Evolutionary conservation across 495 filamentous ascomycete species (phyloP).

Genomic region (Penicillium atrosanguineum): DNA sequence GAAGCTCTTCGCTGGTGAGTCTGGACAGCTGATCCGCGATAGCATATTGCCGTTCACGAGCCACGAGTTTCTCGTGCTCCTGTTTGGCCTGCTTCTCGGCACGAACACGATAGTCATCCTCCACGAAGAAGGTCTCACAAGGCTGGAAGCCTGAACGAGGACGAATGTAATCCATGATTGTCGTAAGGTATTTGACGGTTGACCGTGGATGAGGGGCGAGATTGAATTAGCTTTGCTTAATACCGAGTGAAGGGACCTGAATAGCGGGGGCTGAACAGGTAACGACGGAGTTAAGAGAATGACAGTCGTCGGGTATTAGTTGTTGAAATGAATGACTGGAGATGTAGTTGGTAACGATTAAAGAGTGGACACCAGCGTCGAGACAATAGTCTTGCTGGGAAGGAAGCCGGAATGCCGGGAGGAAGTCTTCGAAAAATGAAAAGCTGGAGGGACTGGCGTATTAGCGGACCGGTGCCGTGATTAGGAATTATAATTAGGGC

Average conservation of each 20-base stretch:
- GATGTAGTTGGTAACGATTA: conserved; percentile 50
- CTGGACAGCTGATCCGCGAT: conserved; percentile 86
- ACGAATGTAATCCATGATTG: conserved; percentile 70
- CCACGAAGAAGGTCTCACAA: conserved; percentile 85
- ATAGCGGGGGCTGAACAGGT: conserved; percentile 30
- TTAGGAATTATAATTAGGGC: neutral
- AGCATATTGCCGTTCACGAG: conserved; percentile 72
- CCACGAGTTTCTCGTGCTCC: conserved; percentile 70
- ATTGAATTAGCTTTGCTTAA: conserved; percentile 21
- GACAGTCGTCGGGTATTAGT: conserved; percentile 50
- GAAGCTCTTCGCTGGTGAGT: conserved; percentile 79
- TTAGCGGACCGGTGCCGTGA: conserved; percentile 23
- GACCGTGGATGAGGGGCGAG: conserved; percentile 1
- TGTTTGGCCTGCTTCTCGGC: conserved; percentile 37
- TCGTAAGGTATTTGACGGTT: neutral
- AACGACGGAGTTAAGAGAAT: conserved; percentile 55
- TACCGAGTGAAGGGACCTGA: conserved; percentile 36
- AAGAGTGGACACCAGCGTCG: conserved; percentile 41
- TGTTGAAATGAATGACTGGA: conserved; percentile 52
- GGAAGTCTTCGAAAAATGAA: conserved; percentile 40
- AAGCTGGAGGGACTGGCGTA: conserved; percentile 43
- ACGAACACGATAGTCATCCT: conserved; percentile 58
- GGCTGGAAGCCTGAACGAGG: conserved; percentile 52
- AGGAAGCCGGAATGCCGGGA: conserved; percentile 23
- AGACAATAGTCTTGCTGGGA: conserved; percentile 34